Evolutionary conservation across 352 stramenopile species (phyloP).

Genomic region (Phytophthora vignae): DNA sequence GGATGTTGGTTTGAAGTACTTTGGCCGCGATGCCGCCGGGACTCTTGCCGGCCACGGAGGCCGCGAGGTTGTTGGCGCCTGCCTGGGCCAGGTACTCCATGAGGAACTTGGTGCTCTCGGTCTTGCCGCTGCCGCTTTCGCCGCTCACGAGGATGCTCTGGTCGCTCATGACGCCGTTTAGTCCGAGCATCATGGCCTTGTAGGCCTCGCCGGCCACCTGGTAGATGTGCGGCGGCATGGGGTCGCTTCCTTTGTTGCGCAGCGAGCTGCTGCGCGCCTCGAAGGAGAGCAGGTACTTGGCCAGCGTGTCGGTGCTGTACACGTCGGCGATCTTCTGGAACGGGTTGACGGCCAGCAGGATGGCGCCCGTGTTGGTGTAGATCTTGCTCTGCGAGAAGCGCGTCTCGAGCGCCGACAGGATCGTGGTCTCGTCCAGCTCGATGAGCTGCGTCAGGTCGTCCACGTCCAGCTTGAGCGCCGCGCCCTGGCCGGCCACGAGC

Average conservation of each 20-base stretch:
- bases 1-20: slow-evolving; percentile 91
- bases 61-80: slow-evolving; percentile 73
- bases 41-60: slow-evolving; percentile 46
- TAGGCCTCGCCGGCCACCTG: slow-evolving; percentile 85
- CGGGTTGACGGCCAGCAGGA: slow-evolving; percentile 86
- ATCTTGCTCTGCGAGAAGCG: slow-evolving; percentile 82
- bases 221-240: slow-evolving; percentile 87
- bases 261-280: slow-evolving; percentile 49
- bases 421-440: slow-evolving; percentile 74
- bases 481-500: slow-evolving; percentile 12
- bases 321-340: slow-evolving; percentile 75
- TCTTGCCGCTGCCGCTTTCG: slow-evolving; percentile 89
- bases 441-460: slow-evolving; percentile 87
- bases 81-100: slow-evolving; percentile 89
- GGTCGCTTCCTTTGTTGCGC: slow-evolving; percentile 29
- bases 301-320: slow-evolving; percentile 66
- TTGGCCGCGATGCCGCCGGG: slow-evolving; percentile 84
- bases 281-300: slow-evolving; percentile 73
- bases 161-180: slow-evolving; percentile 65
- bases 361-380: slow-evolving; percentile 87
- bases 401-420: slow-evolving; percentile 72
- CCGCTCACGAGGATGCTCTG: slow-evolving; percentile 90
- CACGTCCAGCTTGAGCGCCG: slow-evolving; percentile 44
- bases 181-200: slow-evolving; percentile 75
- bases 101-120: slow-evolving; percentile 91